phyloP scores from a whole-genome alignment of 2,329 filamentous ascomycete genomes.

The Cercospora zeina region DNA sequence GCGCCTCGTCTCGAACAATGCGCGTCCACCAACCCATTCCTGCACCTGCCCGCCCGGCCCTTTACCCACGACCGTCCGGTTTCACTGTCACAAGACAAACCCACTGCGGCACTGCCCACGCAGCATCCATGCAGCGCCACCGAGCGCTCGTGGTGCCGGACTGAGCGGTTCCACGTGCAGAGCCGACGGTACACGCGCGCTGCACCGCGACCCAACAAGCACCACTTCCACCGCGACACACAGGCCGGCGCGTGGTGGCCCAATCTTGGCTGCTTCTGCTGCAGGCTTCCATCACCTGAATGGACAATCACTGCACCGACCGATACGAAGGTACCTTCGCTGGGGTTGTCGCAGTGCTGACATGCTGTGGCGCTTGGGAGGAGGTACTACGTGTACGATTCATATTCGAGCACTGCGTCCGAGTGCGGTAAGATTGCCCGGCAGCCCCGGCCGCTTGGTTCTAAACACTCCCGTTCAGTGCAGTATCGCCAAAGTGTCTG shows the following conservation, averaged over 20 bases:
- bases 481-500: conserved; percentile 65
- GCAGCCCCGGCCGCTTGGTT: conserved; percentile 16
- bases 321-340: conserved; percentile 28
- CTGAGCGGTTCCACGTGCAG: conserved; percentile 24
- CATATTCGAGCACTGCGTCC: conserved; percentile 19
- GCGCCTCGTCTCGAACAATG: background rate
- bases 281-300: conserved; percentile 19
- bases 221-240: conserved; percentile 9
- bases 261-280: conserved; percentile 16
- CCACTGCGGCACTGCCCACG: conserved; percentile 3
- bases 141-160: conserved; percentile 17
- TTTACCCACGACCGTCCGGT: conserved; percentile 12
- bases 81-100: conserved; percentile 7
- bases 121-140: conserved; percentile 20
- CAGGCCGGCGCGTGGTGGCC: conserved; percentile 21
- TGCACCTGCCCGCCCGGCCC: conserved; percentile 17
- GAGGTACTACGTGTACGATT: conserved; percentile 15
- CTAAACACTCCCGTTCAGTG: conserved; percentile 22
- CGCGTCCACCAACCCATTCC: background rate
- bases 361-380: conserved; percentile 1
- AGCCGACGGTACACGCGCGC: conserved; percentile 21
- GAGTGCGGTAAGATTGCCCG: conserved; percentile 10
- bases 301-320: conserved; percentile 12
- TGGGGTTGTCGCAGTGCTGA: conserved; percentile 16
- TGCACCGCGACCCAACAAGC: conserved; percentile 22